These are phyloP conservation scores for Steccherinum ochraceum DNA, from an alignment of 768 basidiomycete species.

Conservation along the genomic window DNA sequence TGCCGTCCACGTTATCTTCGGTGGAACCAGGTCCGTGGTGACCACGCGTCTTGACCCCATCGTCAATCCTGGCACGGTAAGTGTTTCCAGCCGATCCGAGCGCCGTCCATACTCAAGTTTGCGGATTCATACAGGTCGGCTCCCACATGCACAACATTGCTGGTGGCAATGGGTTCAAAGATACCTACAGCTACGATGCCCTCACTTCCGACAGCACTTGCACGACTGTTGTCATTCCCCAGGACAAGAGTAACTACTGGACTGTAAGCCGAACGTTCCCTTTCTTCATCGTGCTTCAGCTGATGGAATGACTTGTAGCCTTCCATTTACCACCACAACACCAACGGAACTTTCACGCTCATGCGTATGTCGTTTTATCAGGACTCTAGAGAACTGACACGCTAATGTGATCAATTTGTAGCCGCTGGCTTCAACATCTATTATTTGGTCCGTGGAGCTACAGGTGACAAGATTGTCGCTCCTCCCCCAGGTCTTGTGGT, in stretches of 20 bases:
- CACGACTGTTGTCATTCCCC: slow-evolving; percentile 7
- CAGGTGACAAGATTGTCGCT: slow-evolving; percentile 10
- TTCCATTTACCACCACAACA: slow-evolving; percentile 9
- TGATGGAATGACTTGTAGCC: slow-evolving; percentile 4
- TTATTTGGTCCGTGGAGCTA: slow-evolving; percentile 9
- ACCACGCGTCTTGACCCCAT: slow-evolving; percentile 12
- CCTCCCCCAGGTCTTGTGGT: slow-evolving; percentile 11
- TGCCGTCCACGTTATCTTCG: slow-evolving; percentile 11
- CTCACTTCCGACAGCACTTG: slow-evolving; percentile 5
- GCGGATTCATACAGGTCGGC: slow-evolving; percentile 7
- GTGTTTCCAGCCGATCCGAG: not conserved
- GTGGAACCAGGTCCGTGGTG: slow-evolving; percentile 10
- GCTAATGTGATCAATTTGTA: not conserved
- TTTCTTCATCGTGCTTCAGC: not conserved
- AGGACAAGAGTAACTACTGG: slow-evolving; percentile 15
- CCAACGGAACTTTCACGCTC: slow-evolving; percentile 8
- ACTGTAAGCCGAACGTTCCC: slow-evolving; percentile 10
- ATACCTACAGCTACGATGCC: slow-evolving; percentile 8
- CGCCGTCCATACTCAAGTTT: too few species aligned
- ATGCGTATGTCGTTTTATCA: slow-evolving; percentile 8
- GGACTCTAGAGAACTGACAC: not conserved
- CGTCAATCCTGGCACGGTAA: slow-evolving; percentile 10
- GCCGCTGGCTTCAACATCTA: slow-evolving; percentile 13
- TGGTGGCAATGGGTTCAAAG: slow-evolving; percentile 12
- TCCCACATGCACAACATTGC: slow-evolving; percentile 10